Evolutionary conservation across 805 yeast species (phyloP), one percentile per base, ranked within the genome.

Genomic region (Lipomyces mesembrius): DNA sequence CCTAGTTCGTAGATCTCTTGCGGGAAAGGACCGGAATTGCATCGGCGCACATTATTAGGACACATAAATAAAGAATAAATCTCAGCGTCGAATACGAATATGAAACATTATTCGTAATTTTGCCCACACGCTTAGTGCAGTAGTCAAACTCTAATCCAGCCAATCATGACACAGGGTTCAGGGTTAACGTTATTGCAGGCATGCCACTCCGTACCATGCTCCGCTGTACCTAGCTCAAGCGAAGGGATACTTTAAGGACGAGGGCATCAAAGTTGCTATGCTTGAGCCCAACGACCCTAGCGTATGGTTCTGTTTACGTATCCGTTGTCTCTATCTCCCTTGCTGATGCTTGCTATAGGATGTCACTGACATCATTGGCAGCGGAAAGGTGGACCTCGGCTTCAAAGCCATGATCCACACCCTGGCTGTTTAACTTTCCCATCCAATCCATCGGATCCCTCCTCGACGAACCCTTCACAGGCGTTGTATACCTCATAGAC

Each of bases 361-460:
- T 74, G 87, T 84, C 56, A 84, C 87, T 34, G 87, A 84, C 66
- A 77, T 84, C 67, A 82, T 84, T 74, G 87, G 87, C 6, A 80
- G 84, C 1, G 87, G 87, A 37, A 84, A 84, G 69, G 79, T 83
- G 60, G 87, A 84, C 76, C 83, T 84, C 85, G 87, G 87, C 14
- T 78, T 84, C 68, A 84, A 84, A 74, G 87, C 87, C 56, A 84
- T 84, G 87, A 84, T 84, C 71, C 87, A 84, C 72, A 84, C 87
- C 4, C 76, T 84, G 66, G 87, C 87, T 62, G 87, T 86, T 29
- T 68, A 87, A 87, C 9, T 84, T 78, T 73, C 85, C 85, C 35
- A 86, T 84, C 29, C 85, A 87, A 25, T 83, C 87, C 17, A 81
- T 84, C 59, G 87, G 84, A 1, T 83, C 87, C 3, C 76, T 84